Evolutionary conservation across 1,139 yeast genomes (phyloP), one percentile per base, ranked within the genome.

Genomic region (Blastobotrys illinoisensis): DNA sequence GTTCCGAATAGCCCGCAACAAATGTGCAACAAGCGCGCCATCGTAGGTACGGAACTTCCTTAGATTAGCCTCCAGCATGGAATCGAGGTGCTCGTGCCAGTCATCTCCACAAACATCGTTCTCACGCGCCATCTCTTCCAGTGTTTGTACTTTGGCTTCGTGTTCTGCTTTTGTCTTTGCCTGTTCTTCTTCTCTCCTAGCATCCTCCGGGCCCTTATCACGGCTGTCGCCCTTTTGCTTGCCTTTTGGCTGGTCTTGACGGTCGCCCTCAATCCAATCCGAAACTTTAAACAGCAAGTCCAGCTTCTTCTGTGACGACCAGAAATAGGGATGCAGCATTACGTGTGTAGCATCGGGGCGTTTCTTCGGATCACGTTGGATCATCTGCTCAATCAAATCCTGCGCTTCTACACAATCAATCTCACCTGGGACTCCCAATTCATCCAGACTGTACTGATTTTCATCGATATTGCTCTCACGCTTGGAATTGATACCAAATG

Each of bases 21-120:
- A 73, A 68, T 95, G 99, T 83, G 89, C 81, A 50, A 93, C 71
- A 60, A 84, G 86, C 55, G 80, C 83, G 0, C 86, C 80, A 60
- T 86, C 86, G 68, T 93, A 95, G 70, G 89, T 91, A 63, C 99
- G 79, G 69, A 89, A 93, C 67, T 87, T 88, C 19, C 96, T 97
- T 60, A 95, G 75, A 65, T 91, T 89, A 21, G 85, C 88, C 74
- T 88, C 76, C 65, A 93, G 88, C 20, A 77, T 76, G 11, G 73
- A 68, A 64, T 89, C 95, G 65, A 93, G 84, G 60, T 79, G 79
- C n/a, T 64, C 62, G 63, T 86, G 87, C 98, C 99, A 95, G 62
- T 95, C 86, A 0, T 20, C 14, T 9, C 78, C 78, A 7, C 40
- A 32, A 3, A 32, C 40, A n/a, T 32, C 40, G 13, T 32, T 32